A percentile compares a stretch with the other conserved stretches of the same genome.
phyloP scores from a whole-genome alignment of 441 rosid genomes.

The Hura crepitans region DNA sequence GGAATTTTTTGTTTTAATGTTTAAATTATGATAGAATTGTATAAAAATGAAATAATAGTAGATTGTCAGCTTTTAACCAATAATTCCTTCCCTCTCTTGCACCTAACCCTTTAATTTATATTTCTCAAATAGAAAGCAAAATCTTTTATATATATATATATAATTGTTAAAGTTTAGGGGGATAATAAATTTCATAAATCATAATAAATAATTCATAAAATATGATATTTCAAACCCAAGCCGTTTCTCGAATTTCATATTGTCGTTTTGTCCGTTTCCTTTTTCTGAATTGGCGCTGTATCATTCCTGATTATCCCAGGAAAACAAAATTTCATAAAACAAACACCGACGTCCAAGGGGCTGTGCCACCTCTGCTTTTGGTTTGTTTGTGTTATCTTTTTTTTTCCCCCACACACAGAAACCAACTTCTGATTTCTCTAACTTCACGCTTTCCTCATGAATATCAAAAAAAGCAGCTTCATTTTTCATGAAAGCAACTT shows the following conservation, averaged over 20 bases:
- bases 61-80: neutral
- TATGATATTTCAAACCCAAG: neutral
- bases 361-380: constrained; percentile 7
- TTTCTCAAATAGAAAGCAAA: neutral
- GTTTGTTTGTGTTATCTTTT: neutral
- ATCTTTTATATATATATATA: neutral
- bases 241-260: constrained; percentile 22
- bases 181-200: no score
- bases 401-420: neutral
- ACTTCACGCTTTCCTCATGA: constrained; percentile 35
- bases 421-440: constrained; percentile 13
- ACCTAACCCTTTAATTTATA: neutral
- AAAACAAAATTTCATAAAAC: constrained; percentile 4
- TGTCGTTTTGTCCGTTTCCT: constrained; percentile 27
- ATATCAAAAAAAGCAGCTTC: constrained; percentile 19
- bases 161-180: no score
- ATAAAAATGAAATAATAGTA: neutral
- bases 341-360: constrained; percentile 8
- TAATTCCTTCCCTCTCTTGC: neutral
- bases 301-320: neutral
- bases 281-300: constrained; percentile 7
- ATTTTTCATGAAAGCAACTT: constrained; percentile 21
- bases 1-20: no score
- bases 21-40: neutral
- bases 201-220: neutral